Evolutionary conservation across 2,329 filamentous ascomycete genomes (phyloP).

Genomic region (Sporothrix euskadiensis): DNA sequence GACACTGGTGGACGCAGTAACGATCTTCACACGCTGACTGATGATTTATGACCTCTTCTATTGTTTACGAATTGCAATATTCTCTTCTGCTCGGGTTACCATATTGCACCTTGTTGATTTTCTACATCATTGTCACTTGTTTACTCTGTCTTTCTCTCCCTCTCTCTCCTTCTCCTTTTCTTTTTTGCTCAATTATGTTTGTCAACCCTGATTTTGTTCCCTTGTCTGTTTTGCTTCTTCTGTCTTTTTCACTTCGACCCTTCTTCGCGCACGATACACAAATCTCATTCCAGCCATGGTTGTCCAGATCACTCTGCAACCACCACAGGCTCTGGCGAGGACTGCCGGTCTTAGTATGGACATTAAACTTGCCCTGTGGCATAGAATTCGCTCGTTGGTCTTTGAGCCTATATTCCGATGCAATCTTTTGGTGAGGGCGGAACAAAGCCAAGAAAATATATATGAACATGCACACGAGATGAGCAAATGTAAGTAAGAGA

Average conservation of each 20-base stretch:
- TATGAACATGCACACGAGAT: not conserved
- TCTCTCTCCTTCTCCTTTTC: not conserved
- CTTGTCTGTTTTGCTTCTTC: no score
- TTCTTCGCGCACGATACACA: not conserved
- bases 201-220: no score
- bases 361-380: not conserved
- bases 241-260: not conserved
- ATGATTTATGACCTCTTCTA: not conserved
- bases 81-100: not conserved
- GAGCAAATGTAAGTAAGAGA: not conserved
- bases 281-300: not conserved
- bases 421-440: not conserved
- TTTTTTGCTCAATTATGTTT: not conserved
- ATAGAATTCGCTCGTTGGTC: not conserved
- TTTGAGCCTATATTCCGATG: slow-evolving; percentile 20
- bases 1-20: not conserved
- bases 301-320: not conserved
- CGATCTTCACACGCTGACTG: slow-evolving; percentile 3
- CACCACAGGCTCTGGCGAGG: not conserved
- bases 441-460: not conserved
- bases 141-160: not conserved
- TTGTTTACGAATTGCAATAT: not conserved
- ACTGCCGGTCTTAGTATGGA: slow-evolving; percentile 10
- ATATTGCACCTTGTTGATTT: not conserved
- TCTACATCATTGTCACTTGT: not conserved